These are phyloP conservation scores for Trichoderma arundinaceum DNA, from an alignment of 2,329 filamentous ascomycete species.

Conservation along the genomic window DNA sequence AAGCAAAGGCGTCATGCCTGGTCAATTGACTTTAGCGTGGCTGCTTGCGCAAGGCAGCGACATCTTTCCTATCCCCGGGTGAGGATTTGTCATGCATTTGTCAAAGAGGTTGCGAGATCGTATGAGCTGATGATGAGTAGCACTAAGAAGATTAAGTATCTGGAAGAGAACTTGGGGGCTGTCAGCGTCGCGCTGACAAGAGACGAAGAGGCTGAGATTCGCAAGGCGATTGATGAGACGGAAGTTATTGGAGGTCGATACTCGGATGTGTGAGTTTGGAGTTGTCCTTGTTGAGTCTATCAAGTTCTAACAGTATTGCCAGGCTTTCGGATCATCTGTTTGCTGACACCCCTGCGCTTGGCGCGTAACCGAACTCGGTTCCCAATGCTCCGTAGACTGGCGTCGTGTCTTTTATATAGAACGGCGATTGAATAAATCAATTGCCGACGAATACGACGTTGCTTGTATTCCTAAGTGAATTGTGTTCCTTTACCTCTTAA, in stretches of 20 bases:
- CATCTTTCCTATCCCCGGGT: slow-evolving; percentile 62
- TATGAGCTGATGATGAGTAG: not conserved
- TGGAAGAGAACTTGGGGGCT: slow-evolving; percentile 53
- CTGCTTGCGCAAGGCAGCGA: slow-evolving; percentile 64
- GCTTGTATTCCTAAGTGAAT: not conserved
- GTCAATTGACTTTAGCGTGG: slow-evolving; percentile 68
- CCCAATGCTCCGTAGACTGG: no score
- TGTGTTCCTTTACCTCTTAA: no score
- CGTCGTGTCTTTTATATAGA: not conserved
- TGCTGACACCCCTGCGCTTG: slow-evolving; percentile 11
- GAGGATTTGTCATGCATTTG: not conserved
- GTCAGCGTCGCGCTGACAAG: slow-evolving; percentile 42
- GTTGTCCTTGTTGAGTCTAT: no score
- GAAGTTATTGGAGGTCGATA: slow-evolving; percentile 40
- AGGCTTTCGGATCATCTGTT: slow-evolving; percentile 7
- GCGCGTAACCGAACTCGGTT: not conserved
- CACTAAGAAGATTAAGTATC: slow-evolving; percentile 54
- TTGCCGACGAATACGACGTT: not conserved
- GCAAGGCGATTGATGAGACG: slow-evolving; percentile 39
- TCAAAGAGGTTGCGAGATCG: no score
- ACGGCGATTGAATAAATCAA: not conserved
- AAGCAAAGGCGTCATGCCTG: slow-evolving; percentile 59
- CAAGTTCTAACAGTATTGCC: not conserved
- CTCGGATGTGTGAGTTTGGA: slow-evolving; percentile 27
- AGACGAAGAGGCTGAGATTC: slow-evolving; percentile 46